Evolutionary conservation across 2,329 filamentous ascomycete species (phyloP).

Genomic region (Pseudogymnoascus sp.): DNA sequence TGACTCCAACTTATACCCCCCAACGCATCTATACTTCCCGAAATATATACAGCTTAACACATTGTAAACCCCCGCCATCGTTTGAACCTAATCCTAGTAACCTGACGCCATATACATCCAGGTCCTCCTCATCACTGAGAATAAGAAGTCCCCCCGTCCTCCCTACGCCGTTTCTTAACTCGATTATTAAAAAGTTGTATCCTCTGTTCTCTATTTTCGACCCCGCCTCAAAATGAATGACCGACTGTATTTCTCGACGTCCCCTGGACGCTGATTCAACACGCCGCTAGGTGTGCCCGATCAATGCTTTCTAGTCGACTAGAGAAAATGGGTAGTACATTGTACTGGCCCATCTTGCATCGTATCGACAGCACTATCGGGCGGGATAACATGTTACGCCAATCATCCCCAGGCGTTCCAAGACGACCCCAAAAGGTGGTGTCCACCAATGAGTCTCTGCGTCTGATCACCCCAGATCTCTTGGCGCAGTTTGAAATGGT

Average conservation of each 20-base stretch:
- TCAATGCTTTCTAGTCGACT: neutral
- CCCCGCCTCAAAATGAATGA: neutral
- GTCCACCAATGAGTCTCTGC: neutral
- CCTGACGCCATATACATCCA: neutral
- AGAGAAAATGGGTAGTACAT: neutral
- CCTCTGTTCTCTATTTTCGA: neutral
- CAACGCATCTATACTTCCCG: neutral
- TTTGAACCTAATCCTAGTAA: constrained; percentile 1
- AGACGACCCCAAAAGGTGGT: neutral
- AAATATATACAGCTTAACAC: constrained; percentile 4
- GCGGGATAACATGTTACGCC: neutral
- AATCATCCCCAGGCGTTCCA: neutral
- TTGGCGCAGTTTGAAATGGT: constrained; percentile 1
- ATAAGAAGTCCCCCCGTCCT: neutral
- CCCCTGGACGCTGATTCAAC: neutral
- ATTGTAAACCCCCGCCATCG: neutral
- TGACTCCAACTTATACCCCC: neutral
- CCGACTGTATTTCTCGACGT: neutral
- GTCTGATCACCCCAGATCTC: constrained; percentile 2
- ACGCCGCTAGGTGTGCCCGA: neutral
- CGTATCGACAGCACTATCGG: neutral
- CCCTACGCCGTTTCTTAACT: neutral
- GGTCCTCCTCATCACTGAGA: neutral
- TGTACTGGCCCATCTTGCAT: neutral
- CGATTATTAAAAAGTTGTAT: constrained; percentile 7